Evolutionary conservation across 495 filamentous ascomycete species (phyloP).

Genomic region (Trichoderma erinaceum): DNA sequence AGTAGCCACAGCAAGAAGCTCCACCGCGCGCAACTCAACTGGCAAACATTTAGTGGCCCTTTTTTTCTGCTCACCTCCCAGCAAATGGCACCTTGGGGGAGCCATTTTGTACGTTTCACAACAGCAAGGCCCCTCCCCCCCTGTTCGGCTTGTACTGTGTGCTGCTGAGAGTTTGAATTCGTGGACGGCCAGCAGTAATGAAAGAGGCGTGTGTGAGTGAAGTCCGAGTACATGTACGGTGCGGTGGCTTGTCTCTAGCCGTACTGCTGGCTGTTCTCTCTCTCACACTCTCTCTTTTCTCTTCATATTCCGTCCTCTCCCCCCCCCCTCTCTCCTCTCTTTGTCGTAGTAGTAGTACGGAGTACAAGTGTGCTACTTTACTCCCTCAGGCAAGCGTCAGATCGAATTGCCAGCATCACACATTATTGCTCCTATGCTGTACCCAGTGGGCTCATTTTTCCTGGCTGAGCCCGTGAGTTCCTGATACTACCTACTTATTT

Average conservation of each 20-base stretch:
- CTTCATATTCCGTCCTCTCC: no score
- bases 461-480: not conserved
- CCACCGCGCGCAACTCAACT: not conserved
- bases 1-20: not conserved
- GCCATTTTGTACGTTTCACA: slow-evolving; percentile 4
- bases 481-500: not conserved
- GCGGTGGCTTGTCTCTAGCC: no score
- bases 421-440: not conserved
- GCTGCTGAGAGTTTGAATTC: no score
- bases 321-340: no score
- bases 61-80: not conserved
- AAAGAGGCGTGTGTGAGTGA: no score
- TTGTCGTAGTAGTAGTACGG: no score
- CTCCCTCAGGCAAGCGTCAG: no score
- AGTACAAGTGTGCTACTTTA: not conserved
- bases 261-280: no score
- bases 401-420: not conserved
- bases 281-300: no score
- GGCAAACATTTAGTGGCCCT: not conserved
- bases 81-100: slow-evolving; percentile 5
- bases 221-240: no score
- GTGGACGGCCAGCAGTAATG: no score
- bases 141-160: no score
- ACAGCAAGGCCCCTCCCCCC: not conserved
- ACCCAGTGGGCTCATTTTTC: not conserved